Percentiles rank a stretch among this genome's conserved stretches.
Conservation (phyloP, 257 asterid species). For the Knoxia roxburghii region DNA sequence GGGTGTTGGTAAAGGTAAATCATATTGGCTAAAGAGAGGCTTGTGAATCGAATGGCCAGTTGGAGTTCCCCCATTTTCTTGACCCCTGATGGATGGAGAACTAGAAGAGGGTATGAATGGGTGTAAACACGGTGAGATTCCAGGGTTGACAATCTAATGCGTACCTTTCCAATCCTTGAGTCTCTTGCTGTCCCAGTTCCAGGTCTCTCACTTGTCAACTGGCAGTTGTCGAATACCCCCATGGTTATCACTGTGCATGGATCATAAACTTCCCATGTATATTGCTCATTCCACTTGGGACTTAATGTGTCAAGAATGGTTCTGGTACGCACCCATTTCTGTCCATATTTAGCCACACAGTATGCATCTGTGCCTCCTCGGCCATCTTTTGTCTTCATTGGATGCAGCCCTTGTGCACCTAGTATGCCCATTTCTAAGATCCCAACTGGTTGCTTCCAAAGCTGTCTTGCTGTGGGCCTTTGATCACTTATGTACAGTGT, state of each 20-base stretch:
- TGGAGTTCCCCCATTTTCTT: constrained; percentile 77
- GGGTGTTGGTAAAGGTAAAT: constrained; percentile 50
- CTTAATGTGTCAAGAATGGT: constrained; percentile 51
- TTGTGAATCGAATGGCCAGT: constrained; percentile 58
- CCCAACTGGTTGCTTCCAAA: constrained; percentile 74
- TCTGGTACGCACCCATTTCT: constrained; percentile 71
- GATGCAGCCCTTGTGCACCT: constrained; percentile 61
- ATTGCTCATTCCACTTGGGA: constrained; percentile 76
- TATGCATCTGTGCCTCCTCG: constrained; percentile 69
- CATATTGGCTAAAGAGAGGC: constrained; percentile 51
- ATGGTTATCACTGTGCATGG: constrained; percentile 72
- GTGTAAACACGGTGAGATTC: constrained; percentile 56
- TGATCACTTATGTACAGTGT: constrained; percentile 63
- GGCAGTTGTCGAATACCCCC: constrained; percentile 69
- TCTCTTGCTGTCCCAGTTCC: constrained; percentile 32
- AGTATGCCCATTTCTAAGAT: constrained; percentile 64
- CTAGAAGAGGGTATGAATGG: constrained; percentile 61
- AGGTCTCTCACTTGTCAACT: constrained; percentile 33
- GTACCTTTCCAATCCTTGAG: constrained; percentile 61
- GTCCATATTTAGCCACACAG: constrained; percentile 74
- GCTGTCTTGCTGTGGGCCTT: constrained; percentile 72
- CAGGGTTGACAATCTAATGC: constrained; percentile 54
- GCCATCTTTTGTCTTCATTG: constrained; percentile 74
- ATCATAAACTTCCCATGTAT: constrained; percentile 80
- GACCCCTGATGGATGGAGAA: constrained; percentile 60